Conservation (phyloP, 2,329 filamentous ascomycete genomes). For the Dactylella cylindrospora region DNA sequence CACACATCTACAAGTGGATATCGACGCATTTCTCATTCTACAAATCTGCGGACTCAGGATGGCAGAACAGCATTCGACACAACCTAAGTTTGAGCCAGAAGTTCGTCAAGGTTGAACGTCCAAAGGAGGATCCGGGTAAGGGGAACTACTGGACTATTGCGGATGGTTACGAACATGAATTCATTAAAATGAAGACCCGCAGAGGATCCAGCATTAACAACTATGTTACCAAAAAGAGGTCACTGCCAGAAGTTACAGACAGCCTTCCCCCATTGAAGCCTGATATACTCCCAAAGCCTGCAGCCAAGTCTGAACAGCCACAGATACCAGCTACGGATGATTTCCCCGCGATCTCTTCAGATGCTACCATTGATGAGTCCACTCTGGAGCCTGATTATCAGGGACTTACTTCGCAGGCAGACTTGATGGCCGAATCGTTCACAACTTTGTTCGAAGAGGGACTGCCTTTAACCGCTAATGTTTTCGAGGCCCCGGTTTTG, state of each 20-base stretch:
- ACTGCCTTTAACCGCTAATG: constrained; percentile 53
- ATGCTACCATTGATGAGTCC: constrained; percentile 56
- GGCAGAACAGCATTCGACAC: constrained; percentile 99
- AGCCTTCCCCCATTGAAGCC: constrained; percentile 24
- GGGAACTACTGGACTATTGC: constrained; percentile 97
- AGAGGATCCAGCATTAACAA: constrained; percentile 53
- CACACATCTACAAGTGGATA: constrained; percentile 99
- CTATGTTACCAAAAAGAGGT: constrained; percentile 37
- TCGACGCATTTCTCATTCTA: constrained; percentile 93
- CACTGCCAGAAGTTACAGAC: constrained; percentile 16
- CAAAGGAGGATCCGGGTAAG: constrained; percentile 96
- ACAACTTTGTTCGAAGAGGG: constrained; percentile 55
- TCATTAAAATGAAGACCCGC: constrained; percentile 80
- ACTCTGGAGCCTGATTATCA: constrained; percentile 40
- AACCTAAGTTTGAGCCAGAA: constrained; percentile 96
- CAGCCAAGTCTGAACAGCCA: constrained; percentile 10
- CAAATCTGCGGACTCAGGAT: constrained; percentile 77
- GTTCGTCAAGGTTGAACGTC: constrained; percentile 91
- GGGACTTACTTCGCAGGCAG: constrained; percentile 39
- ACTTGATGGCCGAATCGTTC: constrained; percentile 56
- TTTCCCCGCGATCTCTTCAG: constrained; percentile 54
- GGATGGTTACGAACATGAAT: constrained; percentile 82
- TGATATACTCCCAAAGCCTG: constrained; percentile 30
- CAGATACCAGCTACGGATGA: constrained; percentile 46
- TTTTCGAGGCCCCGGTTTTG: constrained; percentile 53